A percentile compares a stretch with the other conserved stretches of the same genome.
Conservation (phyloP, 345 rosid species). For the Hibiscus syriacus region DNA sequence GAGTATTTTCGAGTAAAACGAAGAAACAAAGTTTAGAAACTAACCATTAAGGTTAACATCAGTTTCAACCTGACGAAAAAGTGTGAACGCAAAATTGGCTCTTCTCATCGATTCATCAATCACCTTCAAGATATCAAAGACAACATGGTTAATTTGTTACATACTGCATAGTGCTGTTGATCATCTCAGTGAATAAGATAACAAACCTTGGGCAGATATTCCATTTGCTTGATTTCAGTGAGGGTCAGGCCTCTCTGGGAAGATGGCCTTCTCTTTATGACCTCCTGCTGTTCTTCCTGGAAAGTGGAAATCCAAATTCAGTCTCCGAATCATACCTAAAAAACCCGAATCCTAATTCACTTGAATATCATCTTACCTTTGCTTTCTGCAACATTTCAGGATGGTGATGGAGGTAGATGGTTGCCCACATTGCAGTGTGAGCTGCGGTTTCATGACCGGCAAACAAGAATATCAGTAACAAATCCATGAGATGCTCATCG, state of each 20-base stretch:
- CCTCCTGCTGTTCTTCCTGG: constrained; percentile 10
- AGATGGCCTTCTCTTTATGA: constrained; percentile 17
- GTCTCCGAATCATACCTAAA: background rate
- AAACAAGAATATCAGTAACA: background rate
- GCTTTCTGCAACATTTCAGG: constrained; percentile 20
- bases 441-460: background rate
- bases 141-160: too few relatives aligned
- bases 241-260: constrained; percentile 19
- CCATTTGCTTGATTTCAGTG: constrained; percentile 18
- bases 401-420: constrained; percentile 12
- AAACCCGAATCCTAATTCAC: background rate
- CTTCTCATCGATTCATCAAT: background rate
- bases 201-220: constrained; percentile 15
- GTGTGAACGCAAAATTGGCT: background rate
- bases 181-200: background rate
- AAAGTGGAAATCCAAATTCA: background rate
- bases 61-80: background rate
- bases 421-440: constrained; percentile 22
- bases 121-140: background rate
- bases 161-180: background rate
- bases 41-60: background rate
- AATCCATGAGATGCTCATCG: background rate
- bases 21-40: background rate
- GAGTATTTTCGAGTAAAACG: background rate
- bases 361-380: background rate